Evolutionary conservation across 2,329 filamentous ascomycete genomes (phyloP), one percentile per base, ranked within the genome.

Genomic region (Sporothrix pallida): DNA sequence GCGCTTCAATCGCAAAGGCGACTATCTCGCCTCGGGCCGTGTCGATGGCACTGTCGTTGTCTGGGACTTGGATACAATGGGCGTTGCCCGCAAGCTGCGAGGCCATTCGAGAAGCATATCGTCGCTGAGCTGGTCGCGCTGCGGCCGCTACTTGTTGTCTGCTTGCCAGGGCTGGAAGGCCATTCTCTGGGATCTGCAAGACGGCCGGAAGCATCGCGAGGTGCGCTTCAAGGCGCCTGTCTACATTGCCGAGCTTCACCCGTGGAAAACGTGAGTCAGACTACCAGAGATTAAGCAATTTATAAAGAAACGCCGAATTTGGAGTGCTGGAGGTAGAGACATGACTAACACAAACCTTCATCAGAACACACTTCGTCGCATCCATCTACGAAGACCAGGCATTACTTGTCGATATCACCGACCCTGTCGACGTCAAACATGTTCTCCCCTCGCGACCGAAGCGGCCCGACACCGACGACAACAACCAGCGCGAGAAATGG

Each of bases 11-110:
- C 93, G 94, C 80, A 93, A 91, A 80, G 96, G 96, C 82, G 95
- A 99, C 83, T 95, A 96, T 78, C 90, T 99, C 76, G 96, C 96
- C 62, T 97, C 95, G 44, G 96, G 96, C 76, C 91, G 96, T 80
- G 93, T 94, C 75, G 96, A 99, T 83, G 96, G 96, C 77, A 96
- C 94, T 5, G 92, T 99, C 56, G 93, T 97, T 72, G 92, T 99
- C 65, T 99, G 97, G 87, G 96, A 99, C 80, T 90, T 98, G 69
- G 97, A 99, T 83, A 99, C 97, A 10, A 97, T 97, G 87, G 95
- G 96, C 52, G 93, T 98, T 4, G 96, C 96, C 74, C 92, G 94
- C 80, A 99, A 98, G 83, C 86, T 99, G 76, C 90, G 94, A 77
- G 96, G 95, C 13, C 96, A 99, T 83, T 97, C 93, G 70, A 91